These are phyloP conservation scores for Lonicera japonica DNA, from an alignment of 129 eudicot species.

Conservation along the genomic window DNA sequence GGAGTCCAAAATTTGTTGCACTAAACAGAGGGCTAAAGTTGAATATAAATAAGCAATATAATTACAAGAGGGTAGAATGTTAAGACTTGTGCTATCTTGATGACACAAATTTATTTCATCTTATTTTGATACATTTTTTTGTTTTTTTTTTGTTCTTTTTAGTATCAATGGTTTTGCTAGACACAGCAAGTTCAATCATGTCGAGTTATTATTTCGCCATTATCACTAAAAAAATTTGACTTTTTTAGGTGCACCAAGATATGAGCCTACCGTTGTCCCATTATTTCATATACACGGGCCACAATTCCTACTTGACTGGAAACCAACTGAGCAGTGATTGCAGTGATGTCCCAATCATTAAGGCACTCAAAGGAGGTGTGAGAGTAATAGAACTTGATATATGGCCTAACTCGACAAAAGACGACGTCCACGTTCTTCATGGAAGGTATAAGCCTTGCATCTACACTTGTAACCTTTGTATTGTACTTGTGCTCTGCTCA, in stretches of 20 bases:
- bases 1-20: background rate
- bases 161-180: background rate
- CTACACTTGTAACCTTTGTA: background rate
- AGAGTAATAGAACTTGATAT: slow-evolving; percentile 86
- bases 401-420: slow-evolving; percentile 77
- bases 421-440: slow-evolving; percentile 69
- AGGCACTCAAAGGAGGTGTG: slow-evolving; percentile 71
- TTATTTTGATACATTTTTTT: background rate
- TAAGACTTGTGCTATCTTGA: background rate
- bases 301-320: slow-evolving; percentile 89
- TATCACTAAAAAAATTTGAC: background rate
- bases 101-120: background rate
- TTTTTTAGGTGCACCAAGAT: slow-evolving; percentile 65
- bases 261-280: slow-evolving; percentile 87
- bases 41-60: too few relatives aligned
- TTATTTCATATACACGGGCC: slow-evolving; percentile 87
- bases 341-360: slow-evolving; percentile 77
- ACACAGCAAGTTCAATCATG: too few relatives aligned
- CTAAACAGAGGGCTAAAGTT: background rate
- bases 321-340: slow-evolving; percentile 83
- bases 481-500: background rate
- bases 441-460: slow-evolving; percentile 50
- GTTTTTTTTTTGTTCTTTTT: background rate
- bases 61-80: background rate
- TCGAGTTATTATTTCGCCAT: background rate